Evolutionary conservation across 1,284 basidiomycete genomes (phyloP), one percentile per base, ranked within the genome.

Genomic region (Marasmius tenuissimus): DNA sequence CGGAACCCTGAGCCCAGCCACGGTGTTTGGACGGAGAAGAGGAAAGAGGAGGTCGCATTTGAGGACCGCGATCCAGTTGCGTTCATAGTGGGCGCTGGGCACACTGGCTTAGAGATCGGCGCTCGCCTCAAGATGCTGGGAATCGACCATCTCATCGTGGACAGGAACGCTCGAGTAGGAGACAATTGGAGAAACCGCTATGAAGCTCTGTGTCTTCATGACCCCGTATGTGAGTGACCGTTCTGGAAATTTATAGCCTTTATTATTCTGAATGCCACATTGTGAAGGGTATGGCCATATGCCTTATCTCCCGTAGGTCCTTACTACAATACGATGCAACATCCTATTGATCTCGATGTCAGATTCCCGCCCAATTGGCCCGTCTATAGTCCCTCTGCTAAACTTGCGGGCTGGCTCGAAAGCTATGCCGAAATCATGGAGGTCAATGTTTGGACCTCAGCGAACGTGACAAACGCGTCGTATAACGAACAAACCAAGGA

Each of bases 181-280:
- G 81, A 87, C 67, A 81, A 81, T 65, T 88, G 87, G 86, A 74
- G 85, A 61, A 74, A 76, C 42, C 74, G 88, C 22, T 88, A 89
- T 67, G 78, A 85, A 63, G 81, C 84, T 3, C 73, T 88, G 20
- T 87, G 81, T 60, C 72, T 87, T 48, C 83, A 86, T 67, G 82
- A 84, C 68, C 79, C 82, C 3, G 82, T 85, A 33, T 84, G 81
- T 83, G 66, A 74, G 80, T 78, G 20, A 47, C 3, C 20, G 18
- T 34, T 7, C 35, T 69, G 40, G 11, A 56, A 49, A 74, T 75
- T 14, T 65, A 10, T 37, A 42, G 40, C 34, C 49, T 34, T n/a
- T 53, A 18, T 20, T 10, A 14, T 54, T 18, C 45, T 53, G 5
- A 55, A 51, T 37, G 61, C 34, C 45, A 45, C 63, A 9, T 18